Evolutionary conservation across 768 basidiomycete genomes (phyloP), one percentile per base, ranked within the genome.

Genomic region (Boletellus emodensis): DNA sequence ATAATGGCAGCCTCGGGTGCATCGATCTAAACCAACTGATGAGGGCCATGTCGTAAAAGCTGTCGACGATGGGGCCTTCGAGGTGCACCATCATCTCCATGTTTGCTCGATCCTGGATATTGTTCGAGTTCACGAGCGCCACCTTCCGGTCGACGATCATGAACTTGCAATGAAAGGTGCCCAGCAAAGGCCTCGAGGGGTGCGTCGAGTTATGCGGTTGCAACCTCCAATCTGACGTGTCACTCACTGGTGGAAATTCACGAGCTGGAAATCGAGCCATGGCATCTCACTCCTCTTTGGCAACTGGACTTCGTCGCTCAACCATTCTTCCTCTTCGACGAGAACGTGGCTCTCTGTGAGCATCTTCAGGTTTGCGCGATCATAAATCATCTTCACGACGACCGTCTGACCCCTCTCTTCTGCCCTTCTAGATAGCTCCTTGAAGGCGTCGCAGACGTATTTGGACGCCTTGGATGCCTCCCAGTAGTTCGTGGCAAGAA

Each of bases 111-210:
- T 81, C 78, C 66, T 84, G 84, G 36, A 87, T 82, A 49, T 87
- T 87, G 66, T 85, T 85, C 44, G 76, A 78, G 62, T 83, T 82
- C 46, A 87, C 65, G 47, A 85, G 64, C 1, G 82, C 84, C 33
- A 84, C 70, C 57, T 78, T 80, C n/a, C 84, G 72, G 61, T 88
- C 85, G 2, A 86, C 79, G 38, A 87, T 70, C 68, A 86, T 72
- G 59, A 80, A 85, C 60, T 87, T 87, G 40, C 80, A 77, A 56
- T 88, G 86, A 64, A 86, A 87, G 0, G 85, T 87, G 12, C 84
- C 84, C 3, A 83, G 63, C 18, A 82, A 53, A 3, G 79, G 79
- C 34, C 75, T 69, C 51, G 61, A 30, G 34, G 45, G 14, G 32
- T 22, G 30, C 30, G 10, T 17, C 38, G 9, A 45, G 20, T 32